phyloP scores from a whole-genome alignment of 2,329 filamentous ascomycete genomes.

The Pseudogymnoascus sp. region DNA sequence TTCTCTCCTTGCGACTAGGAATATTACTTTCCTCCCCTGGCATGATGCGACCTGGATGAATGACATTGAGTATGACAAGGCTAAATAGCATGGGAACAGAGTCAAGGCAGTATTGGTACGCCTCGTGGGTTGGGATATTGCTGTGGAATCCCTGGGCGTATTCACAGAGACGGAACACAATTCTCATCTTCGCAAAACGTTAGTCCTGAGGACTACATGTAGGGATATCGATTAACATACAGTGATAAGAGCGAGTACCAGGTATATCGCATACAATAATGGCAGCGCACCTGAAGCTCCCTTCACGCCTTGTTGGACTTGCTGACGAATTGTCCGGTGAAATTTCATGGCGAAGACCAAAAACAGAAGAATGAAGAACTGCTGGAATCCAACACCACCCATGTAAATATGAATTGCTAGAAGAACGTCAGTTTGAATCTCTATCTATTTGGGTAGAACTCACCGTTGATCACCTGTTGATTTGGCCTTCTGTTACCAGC shows the following conservation, averaged over 20 bases:
- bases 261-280: slow-evolving; percentile 30
- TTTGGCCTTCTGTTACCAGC: slow-evolving; percentile 30
- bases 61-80: slow-evolving; percentile 30
- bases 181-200: slow-evolving; percentile 34
- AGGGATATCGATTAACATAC: slow-evolving; percentile 20
- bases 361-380: slow-evolving; percentile 45
- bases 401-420: slow-evolving; percentile 42
- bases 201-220: neutral
- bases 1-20: slow-evolving; percentile 20
- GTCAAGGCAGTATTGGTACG: slow-evolving; percentile 32
- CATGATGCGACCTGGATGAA: slow-evolving; percentile 33
- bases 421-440: slow-evolving; percentile 23
- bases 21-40: slow-evolving; percentile 28
- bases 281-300: slow-evolving; percentile 10
- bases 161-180: slow-evolving; percentile 49
- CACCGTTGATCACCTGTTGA: slow-evolving; percentile 18
- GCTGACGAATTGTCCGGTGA: slow-evolving; percentile 24
- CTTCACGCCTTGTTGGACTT: neutral
- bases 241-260: slow-evolving; percentile 32
- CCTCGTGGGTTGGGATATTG: slow-evolving; percentile 26
- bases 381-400: slow-evolving; percentile 46
- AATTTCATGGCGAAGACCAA: slow-evolving; percentile 35
- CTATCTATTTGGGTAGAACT: slow-evolving; percentile 15
- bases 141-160: slow-evolving; percentile 38
- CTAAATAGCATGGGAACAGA: slow-evolving; percentile 35